Evolutionary conservation across 495 filamentous ascomycete genomes (phyloP), one percentile per base, ranked within the genome.

Genomic region (Amphirosellinia nigrospora): DNA sequence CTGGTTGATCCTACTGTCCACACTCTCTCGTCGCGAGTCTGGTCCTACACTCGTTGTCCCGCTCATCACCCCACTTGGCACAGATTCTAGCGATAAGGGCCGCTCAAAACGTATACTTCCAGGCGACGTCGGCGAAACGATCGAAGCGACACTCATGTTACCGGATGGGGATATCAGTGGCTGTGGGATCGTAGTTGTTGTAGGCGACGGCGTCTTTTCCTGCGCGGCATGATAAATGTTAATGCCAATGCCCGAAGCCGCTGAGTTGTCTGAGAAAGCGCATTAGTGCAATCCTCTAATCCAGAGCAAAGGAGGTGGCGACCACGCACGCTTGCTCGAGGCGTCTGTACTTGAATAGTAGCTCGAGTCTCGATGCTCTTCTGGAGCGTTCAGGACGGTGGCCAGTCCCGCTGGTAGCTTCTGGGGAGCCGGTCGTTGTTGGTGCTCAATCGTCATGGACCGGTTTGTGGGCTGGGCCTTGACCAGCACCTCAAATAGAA

Each of bases 1-100:
- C 72, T 89, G 87, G 70, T 91, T 91, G 73, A 94, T 86, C 68
- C 91, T 86, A 73, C 91, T 92, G 72, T 93, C 91, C n/a, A 94
- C 85, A 68, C 91, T 93, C 79, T 91, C 92, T 58, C 92, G 88
- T 58, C 92, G 87, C 50, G 92, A 93, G 26, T 81, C 64, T 0
- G 76, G 72, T 7, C 72, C 76, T 43, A 64, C 46, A n/a, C 76
- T 76, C 8, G 71, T 45, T 43, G 72, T 41, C 21, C 76, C 73
- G 43, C 71, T 60, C 34, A 71, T 45, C 48, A 41, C 48, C 5
- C 64, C 63, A 48, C 71, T 66, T 21, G 68, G 62, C 55, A 68
- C 30, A 71, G 83, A 83, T n/a, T 86, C 83, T 1, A 83, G 62
- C 2, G 83, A 86, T 60, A 81, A 79, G 6, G 80, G 83, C 5